A percentile compares a stretch with the other conserved stretches of the same genome.
Conservation (phyloP, 2,329 filamentous ascomycete genomes). For the Celoporthe dispersa region DNA sequence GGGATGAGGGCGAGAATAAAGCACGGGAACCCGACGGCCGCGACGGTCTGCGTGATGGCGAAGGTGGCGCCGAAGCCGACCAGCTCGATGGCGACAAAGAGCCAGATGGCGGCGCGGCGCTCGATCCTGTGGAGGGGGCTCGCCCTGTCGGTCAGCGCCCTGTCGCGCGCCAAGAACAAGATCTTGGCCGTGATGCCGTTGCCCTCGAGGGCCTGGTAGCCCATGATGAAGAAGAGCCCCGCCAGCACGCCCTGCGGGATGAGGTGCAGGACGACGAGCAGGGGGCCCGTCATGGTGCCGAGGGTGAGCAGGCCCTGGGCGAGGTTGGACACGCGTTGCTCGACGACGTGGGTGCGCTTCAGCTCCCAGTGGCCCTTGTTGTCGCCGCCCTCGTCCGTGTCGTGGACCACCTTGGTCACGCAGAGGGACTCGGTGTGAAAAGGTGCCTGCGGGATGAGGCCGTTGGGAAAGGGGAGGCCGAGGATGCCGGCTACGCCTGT, state of each 20-base stretch:
- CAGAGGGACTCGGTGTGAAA: slow-evolving; percentile 82
- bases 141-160: slow-evolving; percentile 59
- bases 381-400: slow-evolving; percentile 55
- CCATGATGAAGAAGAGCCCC: slow-evolving; percentile 85
- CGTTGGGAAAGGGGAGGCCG: slow-evolving; percentile 81
- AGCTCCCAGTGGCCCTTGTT: slow-evolving; percentile 61
- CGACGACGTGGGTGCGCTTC: slow-evolving; percentile 67
- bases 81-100: slow-evolving; percentile 71
- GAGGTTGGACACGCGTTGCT: slow-evolving; percentile 80
- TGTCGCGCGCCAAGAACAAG: slow-evolving; percentile 70
- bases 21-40: slow-evolving; percentile 79
- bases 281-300: slow-evolving; percentile 76
- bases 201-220: slow-evolving; percentile 73
- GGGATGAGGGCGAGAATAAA: slow-evolving; percentile 74
- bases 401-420: slow-evolving; percentile 61
- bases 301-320: slow-evolving; percentile 78
- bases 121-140: slow-evolving; percentile 65
- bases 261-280: slow-evolving; percentile 74
- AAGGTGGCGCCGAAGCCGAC: slow-evolving; percentile 77
- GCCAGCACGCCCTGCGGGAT: slow-evolving; percentile 81
- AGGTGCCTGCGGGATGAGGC: slow-evolving; percentile 81
- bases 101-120: slow-evolving; percentile 71
- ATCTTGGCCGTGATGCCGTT: slow-evolving; percentile 81
- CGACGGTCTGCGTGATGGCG: slow-evolving; percentile 80
- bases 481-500: slow-evolving; percentile 76